Conservation (phyloP, 2,329 filamentous ascomycete species). For the Fusarium euwallaceae region DNA sequence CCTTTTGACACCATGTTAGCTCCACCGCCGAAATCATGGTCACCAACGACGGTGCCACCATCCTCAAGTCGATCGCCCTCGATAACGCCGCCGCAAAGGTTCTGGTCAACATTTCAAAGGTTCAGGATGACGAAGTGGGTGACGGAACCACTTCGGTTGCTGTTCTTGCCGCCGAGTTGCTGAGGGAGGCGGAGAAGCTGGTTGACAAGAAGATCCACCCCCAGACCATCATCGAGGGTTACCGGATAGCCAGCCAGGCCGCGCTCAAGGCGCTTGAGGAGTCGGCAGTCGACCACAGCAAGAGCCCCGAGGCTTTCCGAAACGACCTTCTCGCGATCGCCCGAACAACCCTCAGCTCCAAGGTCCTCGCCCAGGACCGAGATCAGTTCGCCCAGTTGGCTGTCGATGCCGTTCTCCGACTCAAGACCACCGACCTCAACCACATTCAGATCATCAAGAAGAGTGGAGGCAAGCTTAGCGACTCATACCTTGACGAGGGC, state of each 20-base stretch:
- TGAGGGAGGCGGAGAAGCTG: conserved; percentile 96
- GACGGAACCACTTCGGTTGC: conserved; percentile 99
- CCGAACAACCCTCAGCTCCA: conserved; percentile 95
- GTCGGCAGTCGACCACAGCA: conserved; percentile 90
- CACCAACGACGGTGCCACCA: conserved; percentile 98
- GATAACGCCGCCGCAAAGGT: conserved; percentile 99
- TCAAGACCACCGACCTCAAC: conserved; percentile 93
- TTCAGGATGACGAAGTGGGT: conserved; percentile 98
- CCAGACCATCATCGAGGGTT: conserved; percentile 99
- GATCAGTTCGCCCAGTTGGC: conserved; percentile 92
- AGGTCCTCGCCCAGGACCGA: conserved; percentile 94
- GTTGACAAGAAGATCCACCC: conserved; percentile 99
- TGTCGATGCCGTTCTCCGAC: conserved; percentile 88
- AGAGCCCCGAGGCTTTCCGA: conserved; percentile 84
- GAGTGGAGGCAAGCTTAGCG: conserved; percentile 94
- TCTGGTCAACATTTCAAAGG: conserved; percentile 98
- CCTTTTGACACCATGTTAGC: conserved; percentile 59
- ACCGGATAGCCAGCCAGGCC: conserved; percentile 94
- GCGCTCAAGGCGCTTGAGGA: conserved; percentile 87
- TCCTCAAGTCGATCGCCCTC: conserved; percentile 97
- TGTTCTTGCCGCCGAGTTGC: conserved; percentile 92
- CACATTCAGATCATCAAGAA: conserved; percentile 99
- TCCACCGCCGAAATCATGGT: conserved; percentile 98
- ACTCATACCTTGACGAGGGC: conserved; percentile 97
- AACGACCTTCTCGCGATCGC: conserved; percentile 92